phyloP scores from a whole-genome alignment of 2,329 filamentous ascomycete species.

The Penicillium sp. region DNA sequence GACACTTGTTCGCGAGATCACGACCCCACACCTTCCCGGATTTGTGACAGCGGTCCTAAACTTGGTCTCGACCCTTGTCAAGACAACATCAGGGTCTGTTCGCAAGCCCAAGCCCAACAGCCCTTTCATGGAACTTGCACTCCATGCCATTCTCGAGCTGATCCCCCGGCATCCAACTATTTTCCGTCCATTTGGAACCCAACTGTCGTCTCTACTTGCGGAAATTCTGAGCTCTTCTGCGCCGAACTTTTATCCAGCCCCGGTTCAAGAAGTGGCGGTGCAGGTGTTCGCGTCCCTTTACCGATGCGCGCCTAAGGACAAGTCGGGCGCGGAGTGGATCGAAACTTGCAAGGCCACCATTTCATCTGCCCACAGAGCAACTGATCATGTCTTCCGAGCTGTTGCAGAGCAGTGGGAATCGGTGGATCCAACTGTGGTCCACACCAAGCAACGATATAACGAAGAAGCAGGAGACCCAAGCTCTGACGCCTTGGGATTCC shows the following conservation, averaged over 20 bases:
- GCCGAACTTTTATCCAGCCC: slow-evolving; percentile 48
- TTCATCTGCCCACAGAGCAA: slow-evolving; percentile 60
- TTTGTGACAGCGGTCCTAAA: slow-evolving; percentile 70
- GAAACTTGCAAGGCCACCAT: slow-evolving; percentile 59
- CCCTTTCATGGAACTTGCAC: slow-evolving; percentile 58
- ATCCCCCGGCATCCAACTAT: slow-evolving; percentile 77
- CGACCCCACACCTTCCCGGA: slow-evolving; percentile 69
- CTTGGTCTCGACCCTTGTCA: slow-evolving; percentile 47
- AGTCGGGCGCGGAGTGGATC: slow-evolving; percentile 70
- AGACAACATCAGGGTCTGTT: slow-evolving; percentile 29
- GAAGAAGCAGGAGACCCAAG: slow-evolving; percentile 34
- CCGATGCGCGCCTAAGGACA: slow-evolving; percentile 74
- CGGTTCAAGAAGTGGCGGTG: slow-evolving; percentile 54
- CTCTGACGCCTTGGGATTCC: slow-evolving; percentile 48
- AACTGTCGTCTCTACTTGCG: slow-evolving; percentile 58
- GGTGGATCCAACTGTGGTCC: slow-evolving; percentile 40
- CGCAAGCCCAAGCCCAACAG: slow-evolving; percentile 36
- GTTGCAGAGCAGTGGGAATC: slow-evolving; percentile 79
- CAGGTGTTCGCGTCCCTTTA: slow-evolving; percentile 66
- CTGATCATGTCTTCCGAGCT: slow-evolving; percentile 71
- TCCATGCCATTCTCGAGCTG: slow-evolving; percentile 65
- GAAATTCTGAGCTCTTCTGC: slow-evolving; percentile 58
- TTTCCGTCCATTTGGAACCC: slow-evolving; percentile 67
- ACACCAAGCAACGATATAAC: slow-evolving; percentile 33
- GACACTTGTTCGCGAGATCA: slow-evolving; percentile 79